Conservation (phyloP, 352 stramenopile genomes). For the Phytophthora aleatoria region DNA sequence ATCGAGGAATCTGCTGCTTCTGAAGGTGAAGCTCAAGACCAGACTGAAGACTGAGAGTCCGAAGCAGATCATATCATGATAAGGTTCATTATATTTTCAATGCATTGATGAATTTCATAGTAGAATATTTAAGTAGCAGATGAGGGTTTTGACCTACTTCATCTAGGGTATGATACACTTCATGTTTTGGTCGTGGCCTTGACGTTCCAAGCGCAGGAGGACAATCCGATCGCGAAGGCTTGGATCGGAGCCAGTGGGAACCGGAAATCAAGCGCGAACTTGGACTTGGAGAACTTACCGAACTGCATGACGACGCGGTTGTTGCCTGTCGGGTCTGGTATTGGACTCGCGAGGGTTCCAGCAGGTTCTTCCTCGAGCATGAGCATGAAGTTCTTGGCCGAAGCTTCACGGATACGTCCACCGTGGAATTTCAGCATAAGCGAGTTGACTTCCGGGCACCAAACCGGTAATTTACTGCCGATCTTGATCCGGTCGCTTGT, state of each 20-base stretch:
- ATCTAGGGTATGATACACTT: constrained; percentile 20
- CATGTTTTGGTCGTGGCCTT: constrained; percentile 34
- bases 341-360: constrained; percentile 12
- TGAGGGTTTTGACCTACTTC: neutral
- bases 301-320: constrained; percentile 87
- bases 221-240: constrained; percentile 86
- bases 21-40: constrained; percentile 1
- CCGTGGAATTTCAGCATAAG: constrained; percentile 92
- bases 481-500: constrained; percentile 82
- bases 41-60: neutral
- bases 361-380: constrained; percentile 73
- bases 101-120: too few relatives aligned
- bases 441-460: constrained; percentile 86
- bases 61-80: too few relatives aligned
- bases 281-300: constrained; percentile 87
- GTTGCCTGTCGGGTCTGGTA: constrained; percentile 42
- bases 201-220: constrained; percentile 84
- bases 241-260: constrained; percentile 86
- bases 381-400: constrained; percentile 92
- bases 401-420: constrained; percentile 83
- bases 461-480: constrained; percentile 84
- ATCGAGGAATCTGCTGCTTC: neutral
- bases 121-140: neutral
- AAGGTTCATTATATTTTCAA: too few relatives aligned
- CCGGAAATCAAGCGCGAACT: constrained; percentile 89